These are phyloP conservation scores for Candida montana DNA, from an alignment of 805 yeast species.

Conservation along the genomic window DNA sequence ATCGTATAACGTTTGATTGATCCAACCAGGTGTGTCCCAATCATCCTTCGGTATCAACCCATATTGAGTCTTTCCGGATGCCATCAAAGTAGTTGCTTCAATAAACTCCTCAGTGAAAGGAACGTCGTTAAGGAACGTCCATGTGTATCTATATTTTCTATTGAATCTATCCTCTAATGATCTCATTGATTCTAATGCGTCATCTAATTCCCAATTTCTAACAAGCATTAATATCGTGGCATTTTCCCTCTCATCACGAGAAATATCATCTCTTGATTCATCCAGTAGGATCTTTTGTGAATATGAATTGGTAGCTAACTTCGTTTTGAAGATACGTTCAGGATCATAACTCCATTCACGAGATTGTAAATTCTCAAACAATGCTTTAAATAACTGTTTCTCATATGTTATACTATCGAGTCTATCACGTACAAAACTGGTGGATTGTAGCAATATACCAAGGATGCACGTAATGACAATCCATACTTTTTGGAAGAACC, in stretches of 20 bases:
- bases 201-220: slow-evolving; percentile 71
- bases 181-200: slow-evolving; percentile 72
- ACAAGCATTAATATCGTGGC: slow-evolving; percentile 88
- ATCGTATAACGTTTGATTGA: slow-evolving; percentile 53
- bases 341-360: slow-evolving; percentile 12
- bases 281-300: slow-evolving; percentile 26
- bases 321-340: slow-evolving; percentile 22
- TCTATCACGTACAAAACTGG: slow-evolving; percentile 18
- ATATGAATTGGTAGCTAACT: slow-evolving; percentile 37
- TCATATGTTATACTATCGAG: slow-evolving; percentile 17
- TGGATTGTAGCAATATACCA: slow-evolving; percentile 17
- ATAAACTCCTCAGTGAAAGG: slow-evolving; percentile 62
- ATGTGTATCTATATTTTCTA: slow-evolving; percentile 58
- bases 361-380: slow-evolving; percentile 21
- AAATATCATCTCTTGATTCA: slow-evolving; percentile 28
- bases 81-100: slow-evolving; percentile 54
- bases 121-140: slow-evolving; percentile 76
- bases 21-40: slow-evolving; percentile 74
- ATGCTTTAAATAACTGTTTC: slow-evolving; percentile 16
- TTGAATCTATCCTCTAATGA: slow-evolving; percentile 74
- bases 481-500: slow-evolving; percentile 24
- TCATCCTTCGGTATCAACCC: slow-evolving; percentile 61
- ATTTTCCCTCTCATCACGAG: slow-evolving; percentile 52
- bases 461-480: slow-evolving; percentile 20
- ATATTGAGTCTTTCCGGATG: slow-evolving; percentile 59